Conservation (phyloP, 257 asterid species). For the Fraxinus americana region DNA sequence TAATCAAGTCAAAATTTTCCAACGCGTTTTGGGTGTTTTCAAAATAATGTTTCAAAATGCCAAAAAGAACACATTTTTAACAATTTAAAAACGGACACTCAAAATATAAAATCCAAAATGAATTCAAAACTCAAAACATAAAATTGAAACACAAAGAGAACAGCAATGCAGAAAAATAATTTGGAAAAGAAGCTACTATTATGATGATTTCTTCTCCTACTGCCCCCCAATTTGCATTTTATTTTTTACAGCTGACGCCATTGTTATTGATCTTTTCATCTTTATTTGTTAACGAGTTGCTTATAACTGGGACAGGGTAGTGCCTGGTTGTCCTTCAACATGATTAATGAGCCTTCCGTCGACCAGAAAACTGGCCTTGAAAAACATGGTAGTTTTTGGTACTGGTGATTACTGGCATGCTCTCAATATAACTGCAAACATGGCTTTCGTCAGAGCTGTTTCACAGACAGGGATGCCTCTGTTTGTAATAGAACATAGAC, state of each 20-base stretch:
- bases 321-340: slow-evolving; percentile 79
- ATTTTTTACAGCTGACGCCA: background rate
- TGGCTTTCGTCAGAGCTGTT: slow-evolving; percentile 89
- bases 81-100: too few relatives aligned
- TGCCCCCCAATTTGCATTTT: background rate
- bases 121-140: too few relatives aligned
- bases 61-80: too few relatives aligned
- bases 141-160: slow-evolving; percentile 7
- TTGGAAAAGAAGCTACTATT: too few relatives aligned
- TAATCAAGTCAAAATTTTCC: too few relatives aligned
- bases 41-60: too few relatives aligned
- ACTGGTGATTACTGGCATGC: slow-evolving; percentile 89
- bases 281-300: slow-evolving; percentile 20
- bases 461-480: slow-evolving; percentile 88
- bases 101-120: too few relatives aligned
- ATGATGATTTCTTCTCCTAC: background rate
- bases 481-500: slow-evolving; percentile 72
- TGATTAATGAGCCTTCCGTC: slow-evolving; percentile 74
- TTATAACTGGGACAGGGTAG: slow-evolving; percentile 56
- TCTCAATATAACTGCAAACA: slow-evolving; percentile 86
- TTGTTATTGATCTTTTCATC: slow-evolving; percentile 1
- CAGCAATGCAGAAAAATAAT: background rate
- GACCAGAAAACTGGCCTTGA: slow-evolving; percentile 80
- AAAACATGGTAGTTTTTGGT: slow-evolving; percentile 90
- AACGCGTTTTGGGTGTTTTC: too few relatives aligned